Evolutionary conservation across 768 basidiomycete species (phyloP), one percentile per base, ranked within the genome.

Genomic region (Krasilnikovozyma curviuscula): DNA sequence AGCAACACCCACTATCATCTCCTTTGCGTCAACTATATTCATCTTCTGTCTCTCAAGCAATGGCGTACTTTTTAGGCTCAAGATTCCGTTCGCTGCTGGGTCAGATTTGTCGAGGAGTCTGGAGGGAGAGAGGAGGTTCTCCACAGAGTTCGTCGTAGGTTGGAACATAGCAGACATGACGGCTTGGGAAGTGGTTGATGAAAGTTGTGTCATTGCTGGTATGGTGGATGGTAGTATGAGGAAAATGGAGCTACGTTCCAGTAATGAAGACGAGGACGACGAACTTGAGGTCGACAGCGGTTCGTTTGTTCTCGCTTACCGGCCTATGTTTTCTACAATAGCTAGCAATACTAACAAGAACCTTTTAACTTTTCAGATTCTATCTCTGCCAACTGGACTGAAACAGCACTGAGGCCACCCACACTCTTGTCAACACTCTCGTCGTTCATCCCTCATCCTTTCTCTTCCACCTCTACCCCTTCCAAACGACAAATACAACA

Each of bases 41-140:
- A 62, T 89, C n/a, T 59, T 85, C 25, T 76, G 73, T 0, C 70
- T 80, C 23, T 80, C 82, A 0, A 63, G 67, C 40, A 66, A 70
- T 10, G 81, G 80, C 2, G 81, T 81, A 8, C 68, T 89, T 14
- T 82, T 78, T 62, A 75, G 80, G 35, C 54, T 86, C 24, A 70
- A 77, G 1, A 65, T 89, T 41, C 78, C 83, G 9, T 23, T 25
- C 18, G 30, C 24, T 12, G 25, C 27, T 6, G 19, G 23, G 7
- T 24, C 41, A 6, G 16, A 6, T 6, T 38, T 24, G 23, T 19
- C 5, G 4, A n/a, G 28, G 9, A 19, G 5, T n/a, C 40, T 27
- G 41, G 7, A 13, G 30, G 29, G 42, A n/a, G 28, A 21, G 42
- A 43, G 27, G 41, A 29, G 28, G 28, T 7, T 32, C 13, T n/a